Evolutionary conservation across 306 rosid species (phyloP).

Genomic region (Begonia masoniana): DNA sequence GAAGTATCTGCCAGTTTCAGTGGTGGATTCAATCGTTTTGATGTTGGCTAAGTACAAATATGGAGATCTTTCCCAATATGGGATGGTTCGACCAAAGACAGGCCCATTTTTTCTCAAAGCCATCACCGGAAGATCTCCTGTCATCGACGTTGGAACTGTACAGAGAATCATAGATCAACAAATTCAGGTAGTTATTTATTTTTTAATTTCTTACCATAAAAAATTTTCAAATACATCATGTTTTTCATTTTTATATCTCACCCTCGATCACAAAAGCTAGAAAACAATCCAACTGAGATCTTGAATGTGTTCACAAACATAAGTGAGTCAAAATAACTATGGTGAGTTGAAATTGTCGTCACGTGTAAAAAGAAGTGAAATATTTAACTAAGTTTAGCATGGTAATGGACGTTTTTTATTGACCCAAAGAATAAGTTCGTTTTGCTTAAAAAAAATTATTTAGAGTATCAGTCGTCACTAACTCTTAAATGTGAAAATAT

Average conservation of each 20-base stretch:
- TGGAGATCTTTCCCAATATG: constrained; percentile 27
- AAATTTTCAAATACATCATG: too few species aligned
- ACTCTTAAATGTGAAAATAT: too few species aligned
- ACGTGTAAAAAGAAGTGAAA: too few species aligned
- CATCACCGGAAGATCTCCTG: constrained; percentile 19
- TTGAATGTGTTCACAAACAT: too few species aligned
- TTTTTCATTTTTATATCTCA: too few species aligned
- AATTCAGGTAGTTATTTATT: constrained; percentile 19
- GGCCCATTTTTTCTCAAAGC: constrained; percentile 37
- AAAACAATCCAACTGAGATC: neutral
- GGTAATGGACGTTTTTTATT: too few species aligned
- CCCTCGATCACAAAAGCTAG: too few species aligned
- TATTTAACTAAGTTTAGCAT: neutral
- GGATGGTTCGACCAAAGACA: constrained; percentile 18
- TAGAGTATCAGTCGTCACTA: too few species aligned
- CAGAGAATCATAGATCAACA: constrained; percentile 20
- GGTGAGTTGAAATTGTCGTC: too few species aligned
- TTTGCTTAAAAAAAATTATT: too few species aligned
- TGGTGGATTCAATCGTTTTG: constrained; percentile 17
- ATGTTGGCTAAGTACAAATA: neutral
- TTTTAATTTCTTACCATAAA: neutral
- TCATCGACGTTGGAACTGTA: constrained; percentile 41
- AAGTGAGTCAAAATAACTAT: too few species aligned
- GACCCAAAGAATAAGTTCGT: too few species aligned
- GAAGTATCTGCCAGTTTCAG: constrained; percentile 3